These are phyloP conservation scores for Pseudocercospora fuligena DNA, from an alignment of 2,329 filamentous ascomycete species.

Conservation along the genomic window DNA sequence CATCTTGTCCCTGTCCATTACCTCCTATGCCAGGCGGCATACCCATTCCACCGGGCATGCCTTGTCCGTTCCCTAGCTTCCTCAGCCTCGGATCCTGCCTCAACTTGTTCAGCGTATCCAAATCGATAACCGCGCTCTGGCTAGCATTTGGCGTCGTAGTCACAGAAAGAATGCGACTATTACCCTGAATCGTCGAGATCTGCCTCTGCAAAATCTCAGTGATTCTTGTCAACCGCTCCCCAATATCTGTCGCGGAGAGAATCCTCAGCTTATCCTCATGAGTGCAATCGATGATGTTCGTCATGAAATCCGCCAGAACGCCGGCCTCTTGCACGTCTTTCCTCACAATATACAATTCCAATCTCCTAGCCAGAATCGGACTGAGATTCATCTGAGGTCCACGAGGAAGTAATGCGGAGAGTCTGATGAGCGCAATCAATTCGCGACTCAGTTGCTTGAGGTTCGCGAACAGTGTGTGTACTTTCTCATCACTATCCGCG, in stretches of 20 bases:
- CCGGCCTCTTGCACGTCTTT: constrained; percentile 84
- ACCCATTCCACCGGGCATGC: constrained; percentile 29
- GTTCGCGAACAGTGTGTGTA: constrained; percentile 74
- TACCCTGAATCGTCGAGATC: constrained; percentile 81
- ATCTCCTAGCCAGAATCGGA: constrained; percentile 80
- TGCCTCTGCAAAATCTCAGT: constrained; percentile 84
- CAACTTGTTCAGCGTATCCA: constrained; percentile 50
- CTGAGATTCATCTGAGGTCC: constrained; percentile 70
- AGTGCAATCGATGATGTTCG: constrained; percentile 83
- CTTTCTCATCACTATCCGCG: constrained; percentile 57
- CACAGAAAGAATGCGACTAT: constrained; percentile 81
- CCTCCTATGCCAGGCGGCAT: constrained; percentile 40
- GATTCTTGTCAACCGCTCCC: constrained; percentile 77
- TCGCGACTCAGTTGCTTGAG: constrained; percentile 86
- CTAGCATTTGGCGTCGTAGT: constrained; percentile 60
- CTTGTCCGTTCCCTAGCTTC: constrained; percentile 41
- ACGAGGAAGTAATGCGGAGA: constrained; percentile 82
- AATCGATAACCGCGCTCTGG: constrained; percentile 46
- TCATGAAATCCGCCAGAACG: constrained; percentile 92
- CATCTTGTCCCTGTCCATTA: constrained; percentile 60
- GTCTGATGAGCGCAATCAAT: constrained; percentile 79
- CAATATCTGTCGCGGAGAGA: constrained; percentile 78
- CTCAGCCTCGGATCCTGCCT: constrained; percentile 49
- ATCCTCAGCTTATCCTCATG: constrained; percentile 92
- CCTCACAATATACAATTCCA: constrained; percentile 84